Percentiles rank a stretch among this genome's conserved stretches.
These are phyloP conservation scores for Papiliotrema flavescens DNA, from an alignment of 1,284 basidiomycete species.

Conservation along the genomic window DNA sequence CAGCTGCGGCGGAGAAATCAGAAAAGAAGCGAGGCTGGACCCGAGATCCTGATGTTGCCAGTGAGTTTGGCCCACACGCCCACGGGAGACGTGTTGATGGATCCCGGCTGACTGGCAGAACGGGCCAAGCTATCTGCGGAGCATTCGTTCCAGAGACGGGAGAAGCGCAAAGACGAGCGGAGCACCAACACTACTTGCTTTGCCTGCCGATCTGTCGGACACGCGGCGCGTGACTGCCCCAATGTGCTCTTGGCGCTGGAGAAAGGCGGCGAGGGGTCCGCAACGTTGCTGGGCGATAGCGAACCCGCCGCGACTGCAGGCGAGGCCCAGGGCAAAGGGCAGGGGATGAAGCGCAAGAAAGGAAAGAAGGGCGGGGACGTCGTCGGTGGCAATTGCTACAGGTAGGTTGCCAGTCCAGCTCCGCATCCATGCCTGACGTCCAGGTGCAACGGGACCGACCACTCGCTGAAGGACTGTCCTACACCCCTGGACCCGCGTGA, in stretches of 20 bases:
- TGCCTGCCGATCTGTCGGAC: constrained; percentile 79
- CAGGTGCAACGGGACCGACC: constrained; percentile 78
- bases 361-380: constrained; percentile 42
- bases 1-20: neutral
- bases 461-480: constrained; percentile 73
- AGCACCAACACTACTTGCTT: constrained; percentile 69
- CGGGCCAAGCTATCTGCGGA: constrained; percentile 22
- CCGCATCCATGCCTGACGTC: neutral
- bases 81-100: neutral
- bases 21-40: constrained; percentile 29
- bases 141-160: constrained; percentile 60
- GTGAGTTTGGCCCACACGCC: constrained; percentile 25
- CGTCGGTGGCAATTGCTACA: constrained; percentile 72
- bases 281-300: constrained; percentile 24
- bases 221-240: constrained; percentile 79
- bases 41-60: constrained; percentile 39
- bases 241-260: constrained; percentile 48
- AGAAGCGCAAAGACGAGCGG: constrained; percentile 64
- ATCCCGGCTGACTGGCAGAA: constrained; percentile 12
- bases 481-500: constrained; percentile 61
- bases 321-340: constrained; percentile 20
- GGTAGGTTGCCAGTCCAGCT: constrained; percentile 54
- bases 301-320: constrained; percentile 4
- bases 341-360: constrained; percentile 37
- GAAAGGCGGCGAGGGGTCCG: constrained; percentile 23